Evolutionary conservation across 2,329 filamentous ascomycete genomes (phyloP), one percentile per base, ranked within the genome.

Genomic region (Colletotrichum incanum): DNA sequence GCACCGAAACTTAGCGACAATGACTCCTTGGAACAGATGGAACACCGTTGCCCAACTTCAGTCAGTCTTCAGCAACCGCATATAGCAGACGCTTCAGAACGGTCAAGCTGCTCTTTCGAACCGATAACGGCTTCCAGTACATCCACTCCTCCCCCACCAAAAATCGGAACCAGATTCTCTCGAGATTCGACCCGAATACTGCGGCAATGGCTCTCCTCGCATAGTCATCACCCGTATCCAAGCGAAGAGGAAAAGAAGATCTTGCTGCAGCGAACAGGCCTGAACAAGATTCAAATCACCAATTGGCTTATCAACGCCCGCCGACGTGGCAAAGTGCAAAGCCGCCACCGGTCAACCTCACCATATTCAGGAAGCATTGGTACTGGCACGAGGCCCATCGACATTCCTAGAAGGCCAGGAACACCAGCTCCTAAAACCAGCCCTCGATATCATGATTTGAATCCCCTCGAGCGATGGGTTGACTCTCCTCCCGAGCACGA

Each of bases 241-340:
- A 67, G 56, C 20, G 49, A 71, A 2, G 60, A 71, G 14, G 68
- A 73, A 11, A 67, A 72, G 49, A 67, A 65, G 34, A 55, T 67
- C 12, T 49, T 72, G 14, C 67, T 68, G 9, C 45, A 55, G 1
- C 63, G 68, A 43, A 73, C 68, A 1, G 72, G 68, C 5, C 68
- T 72, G n/a, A 73, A 49, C 64, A 72, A 72, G 34, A 47, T n/a
- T 14, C 72, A 73, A 23, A 68, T 73, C 60, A 65, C 64, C 3
- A 73, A 71, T 6, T 72, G 72, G 68, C 59, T 73, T 11, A 61
- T 64, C n/a, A 73, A 68, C 47, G 65, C 72, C 26, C 64, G 68
- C 26, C 47, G 68, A 1, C 68, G 72, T 16, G 65, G 59, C 67
- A 93, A 92, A 80, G 85, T 87, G 65, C 84, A 85, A 34, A n/a